These are phyloP conservation scores for Artemisia tridentata DNA, from an alignment of 129 eudicot species.

Conservation along the genomic window DNA sequence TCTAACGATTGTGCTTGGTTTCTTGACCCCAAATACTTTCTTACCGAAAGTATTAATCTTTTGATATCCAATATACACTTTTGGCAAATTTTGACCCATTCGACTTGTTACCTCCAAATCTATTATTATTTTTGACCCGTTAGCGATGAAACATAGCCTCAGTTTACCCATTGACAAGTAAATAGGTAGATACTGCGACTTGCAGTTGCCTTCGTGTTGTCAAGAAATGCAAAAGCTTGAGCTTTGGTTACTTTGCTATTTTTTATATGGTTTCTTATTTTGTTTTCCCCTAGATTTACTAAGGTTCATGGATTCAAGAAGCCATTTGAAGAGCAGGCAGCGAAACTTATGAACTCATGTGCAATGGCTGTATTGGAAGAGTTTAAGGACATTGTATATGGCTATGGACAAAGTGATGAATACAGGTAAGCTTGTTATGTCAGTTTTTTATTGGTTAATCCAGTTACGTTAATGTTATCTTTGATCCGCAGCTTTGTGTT, in stretches of 20 bases:
- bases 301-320: constrained; percentile 79
- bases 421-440: constrained; percentile 49
- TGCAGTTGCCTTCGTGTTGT: too few species aligned
- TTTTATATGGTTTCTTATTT: constrained; percentile 15
- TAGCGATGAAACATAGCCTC: too few species aligned
- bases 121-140: neutral
- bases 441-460: neutral
- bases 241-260: constrained; percentile 4
- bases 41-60: too few species aligned
- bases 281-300: constrained; percentile 56
- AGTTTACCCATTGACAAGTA: neutral
- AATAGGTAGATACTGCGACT: neutral
- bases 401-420: constrained; percentile 96
- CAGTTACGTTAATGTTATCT: neutral
- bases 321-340: constrained; percentile 84
- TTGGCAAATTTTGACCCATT: too few species aligned
- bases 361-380: constrained; percentile 71
- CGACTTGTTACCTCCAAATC: too few species aligned
- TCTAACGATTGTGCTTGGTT: constrained; percentile 69
- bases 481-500: constrained; percentile 64
- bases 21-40: constrained; percentile 36
- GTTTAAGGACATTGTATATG: constrained; percentile 65
- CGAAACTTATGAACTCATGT: constrained; percentile 91
- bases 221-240: neutral
- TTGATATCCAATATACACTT: too few species aligned